Conservation (phyloP, 1,284 basidiomycete genomes). For the Lignosus rhinocerotis region DNA sequence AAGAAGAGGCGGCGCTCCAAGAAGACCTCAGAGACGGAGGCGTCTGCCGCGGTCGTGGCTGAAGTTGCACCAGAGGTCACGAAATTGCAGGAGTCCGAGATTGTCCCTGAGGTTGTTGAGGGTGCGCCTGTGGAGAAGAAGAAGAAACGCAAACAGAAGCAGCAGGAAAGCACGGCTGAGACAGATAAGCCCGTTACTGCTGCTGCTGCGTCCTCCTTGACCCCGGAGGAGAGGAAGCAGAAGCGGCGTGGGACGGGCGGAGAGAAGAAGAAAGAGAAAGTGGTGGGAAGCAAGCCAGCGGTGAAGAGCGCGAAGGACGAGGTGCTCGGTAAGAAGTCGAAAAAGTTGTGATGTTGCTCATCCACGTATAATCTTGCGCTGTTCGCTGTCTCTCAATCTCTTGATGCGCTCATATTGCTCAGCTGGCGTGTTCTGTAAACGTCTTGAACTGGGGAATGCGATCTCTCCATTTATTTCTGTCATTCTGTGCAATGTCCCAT, state of each 20-base stretch:
- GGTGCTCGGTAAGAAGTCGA: slow-evolving; percentile 44
- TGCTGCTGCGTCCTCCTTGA: slow-evolving; percentile 6
- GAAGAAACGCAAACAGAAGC: slow-evolving; percentile 26
- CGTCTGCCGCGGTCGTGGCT: not conserved
- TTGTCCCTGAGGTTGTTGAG: slow-evolving; percentile 8
- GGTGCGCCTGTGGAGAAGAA: slow-evolving; percentile 2
- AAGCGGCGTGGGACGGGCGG: slow-evolving; percentile 45
- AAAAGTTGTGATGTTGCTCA: slow-evolving; percentile 23
- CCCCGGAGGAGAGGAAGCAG: slow-evolving; percentile 42
- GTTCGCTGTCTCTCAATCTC: too few species aligned
- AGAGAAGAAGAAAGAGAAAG: slow-evolving; percentile 64
- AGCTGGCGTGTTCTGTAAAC: too few species aligned
- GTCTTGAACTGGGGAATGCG: too few species aligned
- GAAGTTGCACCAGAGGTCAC: not conserved
- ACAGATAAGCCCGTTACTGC: not conserved
- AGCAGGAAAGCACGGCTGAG: slow-evolving; percentile 2
- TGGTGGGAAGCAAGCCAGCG: slow-evolving; percentile 41
- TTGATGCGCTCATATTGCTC: too few species aligned
- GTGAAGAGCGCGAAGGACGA: slow-evolving; percentile 53
- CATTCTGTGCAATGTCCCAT: too few species aligned
- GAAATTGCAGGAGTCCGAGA: not conserved
- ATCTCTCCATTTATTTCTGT: too few species aligned
- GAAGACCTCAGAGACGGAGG: slow-evolving; percentile 38
- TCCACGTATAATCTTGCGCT: too few species aligned
- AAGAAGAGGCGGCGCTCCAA: slow-evolving; percentile 48